A percentile compares a stretch with the other conserved stretches of the same genome.
These are phyloP conservation scores for Sclerotinia sclerotiorum DNA, from an alignment of 2,329 filamentous ascomycete species.

Conservation along the genomic window DNA sequence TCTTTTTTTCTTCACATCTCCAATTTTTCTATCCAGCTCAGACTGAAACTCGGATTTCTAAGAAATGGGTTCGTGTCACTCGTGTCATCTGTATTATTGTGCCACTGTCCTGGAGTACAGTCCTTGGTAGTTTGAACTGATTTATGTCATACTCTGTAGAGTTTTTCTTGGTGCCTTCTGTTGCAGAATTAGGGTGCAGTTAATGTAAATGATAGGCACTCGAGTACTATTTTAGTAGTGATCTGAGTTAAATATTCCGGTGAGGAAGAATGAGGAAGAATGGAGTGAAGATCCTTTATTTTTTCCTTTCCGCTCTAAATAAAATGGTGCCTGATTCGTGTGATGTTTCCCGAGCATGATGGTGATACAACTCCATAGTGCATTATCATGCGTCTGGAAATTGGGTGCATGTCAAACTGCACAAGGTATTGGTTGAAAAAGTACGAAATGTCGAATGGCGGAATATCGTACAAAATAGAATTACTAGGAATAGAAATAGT, in stretches of 20 bases:
- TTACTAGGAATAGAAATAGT: not conserved
- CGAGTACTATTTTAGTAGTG: not conserved
- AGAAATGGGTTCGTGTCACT: not conserved
- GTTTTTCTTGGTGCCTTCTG: conserved; percentile 2
- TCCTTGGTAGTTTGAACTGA: not conserved
- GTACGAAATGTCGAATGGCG: not conserved
- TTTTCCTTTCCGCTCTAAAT: no score
- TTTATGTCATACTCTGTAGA: not conserved
- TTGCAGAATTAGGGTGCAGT: conserved; percentile 4
- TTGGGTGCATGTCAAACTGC: not conserved
- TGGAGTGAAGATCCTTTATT: not conserved
- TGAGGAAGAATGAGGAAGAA: not conserved
- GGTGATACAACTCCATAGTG: not conserved
- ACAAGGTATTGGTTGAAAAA: not conserved
- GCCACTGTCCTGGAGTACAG: no score
- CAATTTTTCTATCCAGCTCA: not conserved
- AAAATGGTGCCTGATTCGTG: conserved; percentile 7
- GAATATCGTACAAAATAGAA: not conserved
- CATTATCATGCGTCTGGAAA: not conserved
- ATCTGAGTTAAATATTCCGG: not conserved
- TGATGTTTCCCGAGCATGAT: not conserved
- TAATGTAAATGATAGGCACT: not conserved
- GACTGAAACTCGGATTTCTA: not conserved
- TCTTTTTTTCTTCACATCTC: not conserved
- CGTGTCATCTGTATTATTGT: not conserved